Base-by-base conservation (phyloP, 2,329 filamentous ascomycete species). In the Claviceps sp. region DNA sequence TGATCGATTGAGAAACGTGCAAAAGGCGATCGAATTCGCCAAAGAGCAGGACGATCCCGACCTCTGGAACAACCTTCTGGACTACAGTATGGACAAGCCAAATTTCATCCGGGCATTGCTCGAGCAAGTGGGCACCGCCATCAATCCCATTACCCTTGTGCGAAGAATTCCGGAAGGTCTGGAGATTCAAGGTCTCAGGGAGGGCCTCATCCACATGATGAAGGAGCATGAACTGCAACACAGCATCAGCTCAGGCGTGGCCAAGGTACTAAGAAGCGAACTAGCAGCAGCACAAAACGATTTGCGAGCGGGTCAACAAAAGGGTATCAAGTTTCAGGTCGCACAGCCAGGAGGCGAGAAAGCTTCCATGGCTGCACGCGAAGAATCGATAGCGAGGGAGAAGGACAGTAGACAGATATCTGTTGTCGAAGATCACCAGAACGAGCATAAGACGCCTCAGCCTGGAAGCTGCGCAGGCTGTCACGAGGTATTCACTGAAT, bases 81-180 rank as follows among this genome's bases (percentile, higher is more conserved):
- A 91, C 59, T 97, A 97, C 66, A 91, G 86, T 54, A 97, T 98
- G 93, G 89, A 96, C 69, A 95, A 96, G 63, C 93, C 93, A 1
- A 81, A 81, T 42, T 98, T 98, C 69, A 97, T 98, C 58, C 84
- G 88, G 13, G 90, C 87, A 0, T 73, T 98, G 3, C 79, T 98
- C 0, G 88, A 95, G 61, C 88, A 97, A 69, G 91, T 95, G 1
- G 93, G 93, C 38, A 97, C 90, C 1, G 82, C 88, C 1, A 93
- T 98, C 61, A 84, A 97, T 61, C 93, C 93, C 0, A 91, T 97
- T 55, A 86, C 85, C 16, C 79, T 98, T 3, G 88, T 98, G 5
- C 78, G 86, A 14, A 81, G 90, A 5, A 98, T 98, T 29, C 93
- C 93, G 0, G 88, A 94, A 62, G 90, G 93, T 0, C 75, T 98